Base-by-base conservation (phyloP, 176 grass and related monocot species). In the Triticum urartu region DNA sequence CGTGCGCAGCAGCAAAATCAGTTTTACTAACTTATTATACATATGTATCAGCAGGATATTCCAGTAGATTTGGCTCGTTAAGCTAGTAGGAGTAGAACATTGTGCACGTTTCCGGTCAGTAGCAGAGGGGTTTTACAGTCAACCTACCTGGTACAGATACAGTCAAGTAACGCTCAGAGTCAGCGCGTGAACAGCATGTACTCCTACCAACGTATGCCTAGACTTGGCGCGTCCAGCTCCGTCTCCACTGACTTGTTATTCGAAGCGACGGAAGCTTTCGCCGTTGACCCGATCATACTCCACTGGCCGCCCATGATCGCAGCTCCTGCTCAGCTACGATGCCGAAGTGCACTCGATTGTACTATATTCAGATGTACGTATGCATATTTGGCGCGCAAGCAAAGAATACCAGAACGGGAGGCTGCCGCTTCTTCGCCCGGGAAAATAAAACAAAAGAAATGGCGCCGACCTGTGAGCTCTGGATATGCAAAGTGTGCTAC, bases 201-300 rank as follows among this genome's bases (percentile, higher is more conserved):
- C 18, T 14, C 11, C 43, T 14, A 13, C 45, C 35, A 7, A 52
- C 3, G 12, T 32, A 58, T 58, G 32, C 21, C 21, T 18, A 83
- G 9, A 72, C n/a, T 68, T 7, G 25, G 18, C 17, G 50, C 50
- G 50, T 56, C 18, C 20, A 11, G 40, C 35, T 81, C 15, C 50
- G 1, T 56, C 40, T 35, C 9, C 33, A 17, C 52, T 74, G 35
- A 45, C 81, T 45, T 60, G 20, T 7, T 40, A 39, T 75, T 84
- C 10, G 25, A 4, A 72, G 21, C 2, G 20, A 42, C 20, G 45
- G 6, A 18, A 40, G 14, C 2, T 17, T 3, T 43, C 47, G 25
- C 70, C 36, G 71, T 71, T 71, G 81, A 72, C 74, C 69, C 70
- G 62, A 68, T 24, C 47, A 82, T 22, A 50, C 15, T 50, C 58